Evolutionary conservation across 2,329 filamentous ascomycete genomes (phyloP), one percentile per base, ranked within the genome.

Genomic region (Pezicula carpinea): DNA sequence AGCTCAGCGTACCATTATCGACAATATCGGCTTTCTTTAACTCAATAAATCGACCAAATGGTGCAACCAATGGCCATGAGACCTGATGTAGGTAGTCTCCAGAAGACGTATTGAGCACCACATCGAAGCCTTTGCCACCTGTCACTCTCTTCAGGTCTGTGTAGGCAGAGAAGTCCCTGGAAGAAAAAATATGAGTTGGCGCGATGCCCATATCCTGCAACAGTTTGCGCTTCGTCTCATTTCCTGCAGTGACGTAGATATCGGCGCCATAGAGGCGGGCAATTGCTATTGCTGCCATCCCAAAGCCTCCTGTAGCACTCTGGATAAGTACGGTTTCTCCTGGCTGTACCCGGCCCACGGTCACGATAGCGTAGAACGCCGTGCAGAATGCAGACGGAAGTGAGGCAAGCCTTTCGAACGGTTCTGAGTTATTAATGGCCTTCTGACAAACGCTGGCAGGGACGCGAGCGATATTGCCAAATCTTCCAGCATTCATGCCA

Each of bases 171-270:
- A 44, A 17, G 31, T 61, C 56, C 5, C 58, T 54, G 6, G 54
- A 60, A 39, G 57, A 55, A 3, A 77, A 52, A 13, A 76, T 70
- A 17, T 61, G 61, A 1, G 62, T 47, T 0, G 59, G 35, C 0
- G 66, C 58, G 6, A 78, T 61, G 3, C 56, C 57, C 38, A 52
- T 54, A 4, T 47, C 34, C 2, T 57, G 39, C 4, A 58, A 48
- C 1, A 68, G 42, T 18, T 44, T 10, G 13, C 21, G 18, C 43
- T 52, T 52, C 14, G 29, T 43, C 15, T 29, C 21, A 32, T 8
- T 49, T 22, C 53, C 49, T 7, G 43, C 53, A 0, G 69, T 75
- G 2, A 64, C 65, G 46, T 71, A 72, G 5, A 77, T 55, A 23
- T 64, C 48, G 17, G 59, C 61, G 1, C 59, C 58, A 8, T 59